Evolutionary conservation across 208 protist genomes (phyloP).

Genomic region (Leishmania gerbilli): DNA sequence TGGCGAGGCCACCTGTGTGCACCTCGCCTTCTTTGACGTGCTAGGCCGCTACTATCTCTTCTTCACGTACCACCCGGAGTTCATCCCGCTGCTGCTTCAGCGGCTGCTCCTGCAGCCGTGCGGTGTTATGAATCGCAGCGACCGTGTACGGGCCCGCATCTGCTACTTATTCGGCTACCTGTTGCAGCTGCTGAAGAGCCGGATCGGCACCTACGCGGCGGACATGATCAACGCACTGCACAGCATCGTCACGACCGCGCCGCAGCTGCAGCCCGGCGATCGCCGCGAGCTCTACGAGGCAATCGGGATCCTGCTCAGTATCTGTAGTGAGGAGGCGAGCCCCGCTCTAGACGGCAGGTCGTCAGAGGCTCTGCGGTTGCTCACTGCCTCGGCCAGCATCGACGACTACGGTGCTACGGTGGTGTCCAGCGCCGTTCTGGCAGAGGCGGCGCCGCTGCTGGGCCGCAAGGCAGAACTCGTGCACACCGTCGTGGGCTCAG

Average conservation of each 20-base stretch:
- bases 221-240: constrained; percentile 69
- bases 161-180: constrained; percentile 79
- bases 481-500: constrained; percentile 21
- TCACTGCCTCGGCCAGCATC: background rate
- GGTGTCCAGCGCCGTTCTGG: constrained; percentile 3
- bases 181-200: constrained; percentile 48
- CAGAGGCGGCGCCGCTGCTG: constrained; percentile 28
- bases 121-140: constrained; percentile 66
- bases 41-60: constrained; percentile 74
- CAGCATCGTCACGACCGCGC: constrained; percentile 47
- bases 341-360: background rate
- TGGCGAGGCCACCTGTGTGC: constrained; percentile 43
- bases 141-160: constrained; percentile 57
- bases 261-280: constrained; percentile 46
- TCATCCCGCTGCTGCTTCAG: constrained; percentile 66
- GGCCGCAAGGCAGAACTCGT: constrained; percentile 28
- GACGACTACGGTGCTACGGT: background rate
- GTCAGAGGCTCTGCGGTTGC: constrained; percentile 3
- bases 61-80: constrained; percentile 58
- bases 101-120: constrained; percentile 63
- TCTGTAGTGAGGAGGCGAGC: constrained; percentile 19
- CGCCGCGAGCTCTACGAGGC: constrained; percentile 75
- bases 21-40: constrained; percentile 81
- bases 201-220: constrained; percentile 42
- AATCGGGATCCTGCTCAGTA: constrained; percentile 62